A percentile compares a stretch with the other conserved stretches of the same genome.
These are phyloP conservation scores for Cryptosporidium andersoni DNA, from an alignment of 169 alveolate species.

Conservation along the genomic window DNA sequence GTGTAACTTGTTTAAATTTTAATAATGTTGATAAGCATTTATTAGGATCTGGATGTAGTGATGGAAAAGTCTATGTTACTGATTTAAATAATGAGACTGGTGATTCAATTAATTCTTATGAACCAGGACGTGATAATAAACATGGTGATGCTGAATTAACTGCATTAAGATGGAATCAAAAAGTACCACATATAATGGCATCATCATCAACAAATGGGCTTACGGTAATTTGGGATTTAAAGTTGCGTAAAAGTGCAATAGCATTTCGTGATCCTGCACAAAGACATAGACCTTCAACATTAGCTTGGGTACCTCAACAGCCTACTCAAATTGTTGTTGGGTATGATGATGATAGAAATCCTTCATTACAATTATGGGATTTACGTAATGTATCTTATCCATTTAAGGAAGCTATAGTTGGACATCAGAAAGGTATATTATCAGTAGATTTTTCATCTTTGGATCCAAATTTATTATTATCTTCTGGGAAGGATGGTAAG, in stretches of 20 bases:
- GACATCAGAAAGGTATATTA: constrained; percentile 83
- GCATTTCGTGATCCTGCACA: constrained; percentile 84
- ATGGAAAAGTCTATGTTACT: constrained; percentile 75
- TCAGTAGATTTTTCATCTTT: constrained; percentile 79
- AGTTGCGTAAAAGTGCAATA: constrained; percentile 82
- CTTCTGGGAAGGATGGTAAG: constrained; percentile 82
- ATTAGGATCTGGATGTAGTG: constrained; percentile 78
- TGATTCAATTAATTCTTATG: constrained; percentile 32
- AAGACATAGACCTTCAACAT: constrained; percentile 81
- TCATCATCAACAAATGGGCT: constrained; percentile 82
- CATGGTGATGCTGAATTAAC: constrained; percentile 76
- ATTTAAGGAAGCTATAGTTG: constrained; percentile 79
- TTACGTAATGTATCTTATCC: constrained; percentile 83
- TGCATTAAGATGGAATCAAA: constrained; percentile 79
- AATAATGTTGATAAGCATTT: constrained; percentile 73
- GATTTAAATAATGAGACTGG: constrained; percentile 73
- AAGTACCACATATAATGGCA: constrained; percentile 84
- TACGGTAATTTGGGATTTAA: constrained; percentile 84
- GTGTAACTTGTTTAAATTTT: constrained; percentile 74
- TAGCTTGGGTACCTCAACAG: constrained; percentile 85
- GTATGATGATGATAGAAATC: constrained; percentile 84
- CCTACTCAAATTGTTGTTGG: constrained; percentile 84
- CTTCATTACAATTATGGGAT: constrained; percentile 86
- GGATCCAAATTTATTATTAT: constrained; percentile 80
- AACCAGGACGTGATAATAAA: constrained; percentile 69